Evolutionary conservation across 2,329 filamentous ascomycete species (phyloP), one percentile per base, ranked within the genome.

Genomic region (Niveomyces coronatus): DNA sequence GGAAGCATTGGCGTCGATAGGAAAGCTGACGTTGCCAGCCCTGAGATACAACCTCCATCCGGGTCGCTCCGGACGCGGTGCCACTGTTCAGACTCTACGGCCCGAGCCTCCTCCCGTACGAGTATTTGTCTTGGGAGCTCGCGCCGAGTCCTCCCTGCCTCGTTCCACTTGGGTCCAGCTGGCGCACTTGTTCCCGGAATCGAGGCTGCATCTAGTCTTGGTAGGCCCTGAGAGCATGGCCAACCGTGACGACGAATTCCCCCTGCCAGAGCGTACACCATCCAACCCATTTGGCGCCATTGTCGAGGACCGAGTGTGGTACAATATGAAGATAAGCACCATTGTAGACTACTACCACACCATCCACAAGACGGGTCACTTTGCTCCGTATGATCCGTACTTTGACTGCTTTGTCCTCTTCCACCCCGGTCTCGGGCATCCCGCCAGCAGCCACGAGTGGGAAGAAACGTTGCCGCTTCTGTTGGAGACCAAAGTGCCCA

Each of bases 331-430:
- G 68, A 94, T 98, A 53, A 91, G 82, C 58, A 98, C 93, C 1
- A 94, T 88, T 53, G 89, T 96, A 36, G 91, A 98, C 51, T 95
- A 98, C 65, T 98, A 93, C 66, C 89, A 98, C 62, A 96, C 85
- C 3, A 76, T 98, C 49, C 89, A 98, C 64, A 78, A 87, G 56
- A 84, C 89, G 0, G 82, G 86, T 33, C 75, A 88, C 55, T 98
- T 96, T 64, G 78, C 84, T 41, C 91, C 93, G 0, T 95, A 93
- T 56, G 91, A 98, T 56, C 91, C 91, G 1, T 98, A 98, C 65
- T 94, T 98, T 59, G 91, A 98, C 67, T 91, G 85, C 60, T 94
- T 98, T 55, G 79, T 98, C 53, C 74, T 95, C 36, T 98, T 96
- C 70, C 93, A 98, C 54, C 93, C 93, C 0, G 93, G 93, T 8